Base-by-base conservation (phyloP, 2,329 filamentous ascomycete genomes). In the Nemania diffusa region DNA sequence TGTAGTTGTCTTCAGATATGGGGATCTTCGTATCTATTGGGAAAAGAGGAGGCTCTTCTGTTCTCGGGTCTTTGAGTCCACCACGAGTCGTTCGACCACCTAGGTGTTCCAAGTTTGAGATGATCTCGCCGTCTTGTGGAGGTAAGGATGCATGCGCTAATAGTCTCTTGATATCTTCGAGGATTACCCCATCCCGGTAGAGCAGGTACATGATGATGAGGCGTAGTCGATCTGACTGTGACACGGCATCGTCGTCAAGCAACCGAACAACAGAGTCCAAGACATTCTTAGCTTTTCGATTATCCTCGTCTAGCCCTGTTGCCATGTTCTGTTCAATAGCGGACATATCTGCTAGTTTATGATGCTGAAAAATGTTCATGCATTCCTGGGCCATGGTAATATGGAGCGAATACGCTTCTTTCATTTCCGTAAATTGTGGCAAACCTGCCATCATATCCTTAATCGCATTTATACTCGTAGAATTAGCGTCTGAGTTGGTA, bases 341-440 rank as follows among this genome's bases (percentile, higher is more conserved):
- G 13, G 94, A 94, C 65, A 98, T 85, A 75, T 99, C 96, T 6
- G 92, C 87, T 6, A 99, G 84, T 76, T 97, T 97, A 77, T 91
- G 88, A 59, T 89, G 84, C 77, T 97, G 90, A 74, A 99, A 99
- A 42, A 92, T 88, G 73, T 93, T 93, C 94, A 98, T 98, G 78
- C 94, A 97, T 78, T 97, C 94, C 78, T 97, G 92, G 1, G 96
- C 96, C 95, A 99, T 98, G 72, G 90, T 95, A 48, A 99, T 84
- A 80, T 99, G 96, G 61, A 99, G 83, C 0, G 94, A 96, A 79
- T 98, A 99, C 1, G 93, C 91, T 77, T 97, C 93, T 79, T 98
- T 97, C 85, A 96, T 93, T 79, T 97, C 92, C 75, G 97, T 93
- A 76, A 97, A 99, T 76, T 98, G 93, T 13, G 94, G 94, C 66